Conservation (phyloP, 768 basidiomycete genomes). For the Termitomyces heimii region DNA sequence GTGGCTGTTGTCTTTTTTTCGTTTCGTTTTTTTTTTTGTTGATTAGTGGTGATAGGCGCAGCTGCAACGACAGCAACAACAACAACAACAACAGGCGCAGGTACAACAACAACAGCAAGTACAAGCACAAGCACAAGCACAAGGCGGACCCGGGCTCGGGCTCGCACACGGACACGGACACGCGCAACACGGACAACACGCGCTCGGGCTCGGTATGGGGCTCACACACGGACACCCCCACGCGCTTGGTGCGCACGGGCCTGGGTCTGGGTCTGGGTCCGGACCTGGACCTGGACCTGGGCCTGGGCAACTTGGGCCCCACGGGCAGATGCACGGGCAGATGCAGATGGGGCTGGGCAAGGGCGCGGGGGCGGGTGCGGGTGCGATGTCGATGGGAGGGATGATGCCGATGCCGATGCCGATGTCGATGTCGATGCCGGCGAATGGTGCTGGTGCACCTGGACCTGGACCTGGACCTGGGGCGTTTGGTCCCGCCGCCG, state of each 20-base stretch:
- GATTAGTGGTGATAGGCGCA: neutral
- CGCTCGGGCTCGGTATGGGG: neutral
- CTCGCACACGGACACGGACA: neutral
- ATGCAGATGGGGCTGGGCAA: constrained; percentile 11
- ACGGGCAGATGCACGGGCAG: neutral
- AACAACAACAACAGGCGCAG: neutral
- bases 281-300: neutral
- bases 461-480: too few relatives aligned
- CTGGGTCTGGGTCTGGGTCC: too few relatives aligned
- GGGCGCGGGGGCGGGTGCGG: too few relatives aligned
- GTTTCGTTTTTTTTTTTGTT: neutral
- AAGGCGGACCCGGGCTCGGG: neutral
- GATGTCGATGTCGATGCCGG: too few relatives aligned
- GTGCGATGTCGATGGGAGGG: constrained; percentile 11
- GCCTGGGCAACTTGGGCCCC: too few relatives aligned
- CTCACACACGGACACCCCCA: too few relatives aligned
- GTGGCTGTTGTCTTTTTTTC: constrained; percentile 21
- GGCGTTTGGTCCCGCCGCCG: neutral
- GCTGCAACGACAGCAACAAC: neutral
- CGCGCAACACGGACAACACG: neutral
- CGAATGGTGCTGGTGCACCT: too few relatives aligned
- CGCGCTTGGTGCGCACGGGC: neutral
- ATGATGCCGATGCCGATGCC: neutral
- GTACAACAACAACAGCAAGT: constrained; percentile 20
- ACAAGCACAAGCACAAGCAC: constrained; percentile 13